Evolutionary conservation across 2,329 filamentous ascomycete species (phyloP).

Genomic region (Trichophyton equinum): DNA sequence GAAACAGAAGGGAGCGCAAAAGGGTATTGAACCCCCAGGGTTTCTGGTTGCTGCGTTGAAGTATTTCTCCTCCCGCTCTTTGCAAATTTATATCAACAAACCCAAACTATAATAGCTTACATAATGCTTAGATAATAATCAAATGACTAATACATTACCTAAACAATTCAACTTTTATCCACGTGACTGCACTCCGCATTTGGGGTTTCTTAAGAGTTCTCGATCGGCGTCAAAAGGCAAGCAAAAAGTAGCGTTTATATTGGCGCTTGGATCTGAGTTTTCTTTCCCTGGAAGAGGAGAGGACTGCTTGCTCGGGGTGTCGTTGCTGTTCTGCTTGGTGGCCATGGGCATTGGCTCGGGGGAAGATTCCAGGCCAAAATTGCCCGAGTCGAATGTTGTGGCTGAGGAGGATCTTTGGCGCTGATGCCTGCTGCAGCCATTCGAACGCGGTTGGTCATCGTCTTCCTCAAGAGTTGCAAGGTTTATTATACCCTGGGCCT

Average conservation of each 20-base stretch:
- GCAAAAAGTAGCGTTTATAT: background rate
- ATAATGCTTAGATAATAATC: no score
- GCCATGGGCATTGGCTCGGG: background rate
- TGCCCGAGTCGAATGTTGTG: conserved; percentile 5
- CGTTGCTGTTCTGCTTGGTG: background rate
- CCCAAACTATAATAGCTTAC: no score
- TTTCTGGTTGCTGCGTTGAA: background rate
- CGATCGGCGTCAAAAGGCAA: background rate
- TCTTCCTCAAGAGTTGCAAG: conserved; percentile 53
- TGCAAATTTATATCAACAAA: no score
- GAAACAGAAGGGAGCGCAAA: background rate
- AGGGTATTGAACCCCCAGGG: background rate
- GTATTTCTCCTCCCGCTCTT: background rate
- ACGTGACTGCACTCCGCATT: background rate
- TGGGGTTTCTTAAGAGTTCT: background rate
- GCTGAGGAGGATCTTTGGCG: conserved; percentile 7
- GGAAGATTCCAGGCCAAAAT: conserved; percentile 4
- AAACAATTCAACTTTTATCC: background rate
- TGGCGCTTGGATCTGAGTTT: background rate
- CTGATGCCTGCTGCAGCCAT: background rate
- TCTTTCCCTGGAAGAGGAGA: background rate
- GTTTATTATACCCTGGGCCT: conserved; percentile 55
- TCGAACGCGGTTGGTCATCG: conserved; percentile 26
- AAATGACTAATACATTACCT: no score
- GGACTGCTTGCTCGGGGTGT: background rate